These are phyloP conservation scores for Lactarius tabidus DNA, from an alignment of 768 basidiomycete species.

Conservation along the genomic window DNA sequence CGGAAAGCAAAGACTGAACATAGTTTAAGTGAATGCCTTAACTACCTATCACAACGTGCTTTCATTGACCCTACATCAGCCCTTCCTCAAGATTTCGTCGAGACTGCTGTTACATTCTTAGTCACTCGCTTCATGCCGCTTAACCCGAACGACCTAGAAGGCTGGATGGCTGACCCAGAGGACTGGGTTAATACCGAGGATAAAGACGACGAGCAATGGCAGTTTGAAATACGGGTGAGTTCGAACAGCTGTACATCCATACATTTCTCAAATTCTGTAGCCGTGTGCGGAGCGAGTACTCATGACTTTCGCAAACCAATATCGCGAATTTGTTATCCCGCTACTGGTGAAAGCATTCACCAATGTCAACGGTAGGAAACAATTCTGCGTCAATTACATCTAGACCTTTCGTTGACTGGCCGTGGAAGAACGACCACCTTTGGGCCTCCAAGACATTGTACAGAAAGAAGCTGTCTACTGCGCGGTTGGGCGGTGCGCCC, in stretches of 20 bases:
- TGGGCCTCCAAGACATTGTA: slow-evolving; percentile 55
- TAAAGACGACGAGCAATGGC: slow-evolving; percentile 88
- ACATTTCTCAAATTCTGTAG: slow-evolving; percentile 38
- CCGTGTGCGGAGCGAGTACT: slow-evolving; percentile 93
- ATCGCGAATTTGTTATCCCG: slow-evolving; percentile 63
- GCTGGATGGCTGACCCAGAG: slow-evolving; percentile 87
- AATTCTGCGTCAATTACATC: slow-evolving; percentile 1
- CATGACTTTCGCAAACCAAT: slow-evolving; percentile 70
- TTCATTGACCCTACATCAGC: slow-evolving; percentile 37
- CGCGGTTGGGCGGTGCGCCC: slow-evolving; percentile 79
- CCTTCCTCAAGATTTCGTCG: slow-evolving; percentile 65
- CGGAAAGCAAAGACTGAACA: slow-evolving; percentile 59
- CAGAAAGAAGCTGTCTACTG: slow-evolving; percentile 88
- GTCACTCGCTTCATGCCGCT: slow-evolving; percentile 84
- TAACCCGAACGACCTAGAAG: slow-evolving; percentile 72
- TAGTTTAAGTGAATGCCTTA: slow-evolving; percentile 45
- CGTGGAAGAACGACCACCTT: slow-evolving; percentile 40
- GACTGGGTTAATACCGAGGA: slow-evolving; percentile 92
- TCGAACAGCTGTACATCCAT: slow-evolving; percentile 28
- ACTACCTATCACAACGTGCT: neutral
- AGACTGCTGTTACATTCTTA: slow-evolving; percentile 68
- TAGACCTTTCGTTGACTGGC: neutral
- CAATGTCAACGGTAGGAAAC: slow-evolving; percentile 51
- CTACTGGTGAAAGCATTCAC: slow-evolving; percentile 58
- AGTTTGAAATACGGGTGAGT: slow-evolving; percentile 80